phyloP scores from a whole-genome alignment of 345 rosid genomes.

The Euphorbia tirucalli region DNA sequence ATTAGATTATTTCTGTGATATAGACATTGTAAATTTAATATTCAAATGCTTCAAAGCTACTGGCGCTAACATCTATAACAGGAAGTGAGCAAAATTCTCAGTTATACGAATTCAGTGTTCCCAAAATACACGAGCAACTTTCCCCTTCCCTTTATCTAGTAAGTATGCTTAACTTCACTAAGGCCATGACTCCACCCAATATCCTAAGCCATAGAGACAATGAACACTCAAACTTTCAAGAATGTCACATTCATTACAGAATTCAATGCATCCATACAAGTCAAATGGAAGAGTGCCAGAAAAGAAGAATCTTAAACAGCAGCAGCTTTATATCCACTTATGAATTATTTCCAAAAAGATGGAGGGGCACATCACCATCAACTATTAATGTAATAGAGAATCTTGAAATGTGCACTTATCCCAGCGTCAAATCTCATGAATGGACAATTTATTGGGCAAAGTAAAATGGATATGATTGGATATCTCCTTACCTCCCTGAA shows the following conservation, averaged over 20 bases:
- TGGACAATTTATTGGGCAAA: slow-evolving; percentile 1
- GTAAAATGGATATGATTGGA: slow-evolving; percentile 3
- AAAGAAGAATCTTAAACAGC: too few species aligned
- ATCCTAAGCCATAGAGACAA: neutral
- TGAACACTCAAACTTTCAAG: too few species aligned
- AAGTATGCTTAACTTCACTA: neutral
- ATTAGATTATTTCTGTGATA: neutral
- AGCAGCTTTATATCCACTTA: neutral
- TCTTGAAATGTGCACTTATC: neutral
- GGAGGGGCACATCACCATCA: neutral
- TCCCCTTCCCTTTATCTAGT: neutral
- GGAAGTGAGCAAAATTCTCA: neutral
- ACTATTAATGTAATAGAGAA: neutral
- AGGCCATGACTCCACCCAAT: neutral
- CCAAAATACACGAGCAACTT: neutral
- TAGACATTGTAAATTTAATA: neutral
- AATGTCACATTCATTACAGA: too few species aligned
- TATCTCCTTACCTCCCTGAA: neutral
- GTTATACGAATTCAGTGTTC: neutral
- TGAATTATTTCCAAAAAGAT: neutral
- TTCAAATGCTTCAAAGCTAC: neutral
- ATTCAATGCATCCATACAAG: slow-evolving; percentile 9
- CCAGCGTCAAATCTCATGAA: neutral
- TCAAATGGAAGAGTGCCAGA: too few species aligned
- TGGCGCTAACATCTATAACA: neutral